A percentile compares a stretch with the other conserved stretches of the same genome.
phyloP scores from a whole-genome alignment of 1,284 basidiomycete genomes.

The Butyriboletus appendiculatus region DNA sequence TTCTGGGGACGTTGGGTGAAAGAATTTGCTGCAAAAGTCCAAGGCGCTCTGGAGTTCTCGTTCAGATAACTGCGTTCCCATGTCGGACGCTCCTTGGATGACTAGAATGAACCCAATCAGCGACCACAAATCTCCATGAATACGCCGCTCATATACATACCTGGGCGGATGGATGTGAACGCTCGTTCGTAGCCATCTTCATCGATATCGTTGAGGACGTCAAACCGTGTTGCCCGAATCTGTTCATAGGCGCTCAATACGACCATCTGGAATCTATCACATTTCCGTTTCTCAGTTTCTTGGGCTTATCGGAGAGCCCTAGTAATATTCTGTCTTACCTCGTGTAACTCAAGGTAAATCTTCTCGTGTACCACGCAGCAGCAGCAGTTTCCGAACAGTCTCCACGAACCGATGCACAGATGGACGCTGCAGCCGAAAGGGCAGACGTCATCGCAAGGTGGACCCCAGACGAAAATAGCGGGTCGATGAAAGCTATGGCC shows the following conservation, averaged over 20 bases:
- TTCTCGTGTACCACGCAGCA: constrained; percentile 48
- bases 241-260: constrained; percentile 67
- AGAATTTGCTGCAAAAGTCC: constrained; percentile 60
- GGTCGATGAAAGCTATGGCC: constrained; percentile 60
- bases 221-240: constrained; percentile 49
- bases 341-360: constrained; percentile 57
- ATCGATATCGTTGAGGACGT: constrained; percentile 53
- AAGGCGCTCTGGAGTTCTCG: constrained; percentile 65
- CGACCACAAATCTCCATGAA: background rate
- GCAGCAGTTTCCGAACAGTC: constrained; percentile 52
- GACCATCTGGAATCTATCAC: constrained; percentile 57
- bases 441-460: constrained; percentile 62
- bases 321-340: constrained; percentile 36
- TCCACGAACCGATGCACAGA: constrained; percentile 52
- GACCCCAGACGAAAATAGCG: constrained; percentile 63
- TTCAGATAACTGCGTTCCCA: constrained; percentile 68
- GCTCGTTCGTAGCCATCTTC: constrained; percentile 62
- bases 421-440: constrained; percentile 54
- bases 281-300: background rate
- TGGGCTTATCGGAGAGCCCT: background rate
- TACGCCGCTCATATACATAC: constrained; percentile 36
- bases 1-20: constrained; percentile 57
- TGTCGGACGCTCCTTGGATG: constrained; percentile 74
- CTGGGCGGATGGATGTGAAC: constrained; percentile 55
- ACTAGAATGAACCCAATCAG: constrained; percentile 42